A percentile compares a stretch with the other conserved stretches of the same genome.
These are phyloP conservation scores for Boechera stricta DNA, from an alignment of 345 rosid genomes.

Conservation along the genomic window DNA sequence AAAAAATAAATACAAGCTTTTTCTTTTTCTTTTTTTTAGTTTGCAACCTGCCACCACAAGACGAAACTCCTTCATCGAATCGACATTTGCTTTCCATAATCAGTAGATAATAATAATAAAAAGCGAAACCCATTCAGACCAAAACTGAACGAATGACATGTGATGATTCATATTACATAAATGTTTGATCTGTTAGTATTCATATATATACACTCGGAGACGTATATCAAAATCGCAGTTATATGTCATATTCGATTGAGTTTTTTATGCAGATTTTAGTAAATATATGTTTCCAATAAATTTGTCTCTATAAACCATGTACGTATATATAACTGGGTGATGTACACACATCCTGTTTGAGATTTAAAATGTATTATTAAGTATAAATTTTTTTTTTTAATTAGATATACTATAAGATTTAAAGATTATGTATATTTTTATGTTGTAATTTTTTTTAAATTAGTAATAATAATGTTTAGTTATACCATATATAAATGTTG, in stretches of 20 bases:
- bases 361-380: too few species aligned
- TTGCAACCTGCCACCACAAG: slow-evolving; percentile 9
- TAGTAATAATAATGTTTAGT: too few species aligned
- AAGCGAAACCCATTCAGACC: slow-evolving; percentile 4
- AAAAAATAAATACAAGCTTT: not conserved
- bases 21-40: not conserved
- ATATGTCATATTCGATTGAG: not conserved
- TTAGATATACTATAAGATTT: too few species aligned
- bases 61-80: slow-evolving; percentile 9
- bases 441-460: too few species aligned
- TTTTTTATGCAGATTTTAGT: not conserved
- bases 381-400: too few species aligned
- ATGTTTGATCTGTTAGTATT: too few species aligned
- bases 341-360: too few species aligned
- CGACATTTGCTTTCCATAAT: not conserved
- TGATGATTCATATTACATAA: not conserved
- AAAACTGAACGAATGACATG: slow-evolving; percentile 14
- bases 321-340: too few species aligned
- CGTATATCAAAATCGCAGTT: slow-evolving; percentile 4
- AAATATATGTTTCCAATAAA: too few species aligned
- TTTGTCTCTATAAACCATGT: too few species aligned
- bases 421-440: too few species aligned
- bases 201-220: not conserved
- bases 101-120: not conserved
- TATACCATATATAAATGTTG: too few species aligned